These are phyloP conservation scores for Musa beccarii DNA, from an alignment of 176 grass and related monocot genomes.

Conservation along the genomic window DNA sequence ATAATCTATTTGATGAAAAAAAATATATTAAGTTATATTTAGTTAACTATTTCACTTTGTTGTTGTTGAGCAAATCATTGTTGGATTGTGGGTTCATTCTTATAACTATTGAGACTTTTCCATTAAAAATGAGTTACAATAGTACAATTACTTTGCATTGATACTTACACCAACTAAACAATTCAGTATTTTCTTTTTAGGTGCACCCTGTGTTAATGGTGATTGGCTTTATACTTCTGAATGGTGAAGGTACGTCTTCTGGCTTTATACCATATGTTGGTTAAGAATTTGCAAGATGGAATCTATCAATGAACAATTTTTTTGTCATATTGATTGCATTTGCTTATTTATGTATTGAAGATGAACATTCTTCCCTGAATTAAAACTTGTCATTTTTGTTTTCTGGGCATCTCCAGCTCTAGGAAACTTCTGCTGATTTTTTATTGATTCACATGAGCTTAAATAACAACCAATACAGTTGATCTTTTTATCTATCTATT, in stretches of 20 bases:
- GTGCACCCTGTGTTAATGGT: slow-evolving; percentile 92
- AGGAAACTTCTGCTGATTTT: neutral
- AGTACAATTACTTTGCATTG: neutral
- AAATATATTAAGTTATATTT: no score
- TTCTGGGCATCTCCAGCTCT: neutral
- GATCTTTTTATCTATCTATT: neutral
- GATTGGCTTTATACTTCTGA: slow-evolving; percentile 75
- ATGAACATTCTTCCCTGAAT: neutral
- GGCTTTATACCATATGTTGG: neutral
- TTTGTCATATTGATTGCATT: neutral
- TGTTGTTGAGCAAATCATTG: no score
- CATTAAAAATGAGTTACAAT: no score
- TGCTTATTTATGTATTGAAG: neutral
- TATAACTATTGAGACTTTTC: no score
- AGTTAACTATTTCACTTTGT: no score
- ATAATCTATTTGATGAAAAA: no score
- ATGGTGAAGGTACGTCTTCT: slow-evolving; percentile 63
- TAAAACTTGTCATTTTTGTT: neutral
- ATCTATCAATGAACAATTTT: no score
- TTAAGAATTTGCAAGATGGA: no score
- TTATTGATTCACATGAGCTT: neutral
- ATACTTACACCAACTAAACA: neutral
- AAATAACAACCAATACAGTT: neutral
- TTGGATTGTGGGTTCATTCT: no score
- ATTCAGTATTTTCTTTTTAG: slow-evolving; percentile 32